Percentiles rank a stretch among this genome's conserved stretches.
Conservation (phyloP, 2,329 filamentous ascomycete species). For the Davidsoniella virescens region DNA sequence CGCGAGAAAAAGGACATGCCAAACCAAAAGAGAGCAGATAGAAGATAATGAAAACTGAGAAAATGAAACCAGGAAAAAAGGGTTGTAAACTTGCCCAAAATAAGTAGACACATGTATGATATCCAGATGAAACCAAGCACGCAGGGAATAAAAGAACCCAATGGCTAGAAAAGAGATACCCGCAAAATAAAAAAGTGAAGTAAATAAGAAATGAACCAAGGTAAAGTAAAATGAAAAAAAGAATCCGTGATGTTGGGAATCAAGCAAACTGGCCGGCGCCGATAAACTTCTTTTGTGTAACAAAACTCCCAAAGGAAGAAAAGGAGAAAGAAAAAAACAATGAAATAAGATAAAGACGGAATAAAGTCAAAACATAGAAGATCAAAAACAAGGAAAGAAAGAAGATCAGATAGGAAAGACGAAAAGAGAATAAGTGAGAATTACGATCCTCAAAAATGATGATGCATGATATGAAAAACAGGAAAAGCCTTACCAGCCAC, state of each 20-base stretch:
- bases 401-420: not conserved
- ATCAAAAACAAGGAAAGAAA: not conserved
- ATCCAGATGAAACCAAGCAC: not conserved
- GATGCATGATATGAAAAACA: not conserved
- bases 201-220: conserved; percentile 1
- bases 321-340: not conserved
- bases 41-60: not conserved
- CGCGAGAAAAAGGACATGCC: not conserved
- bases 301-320: not conserved
- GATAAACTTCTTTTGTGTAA: no score
- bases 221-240: conserved; percentile 7
- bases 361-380: no score
- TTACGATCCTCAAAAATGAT: not conserved
- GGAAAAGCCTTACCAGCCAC: not conserved
- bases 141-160: not conserved
- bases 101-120: not conserved
- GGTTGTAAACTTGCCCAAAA: no score
- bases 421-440: not conserved
- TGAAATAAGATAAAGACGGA: no score
- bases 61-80: no score
- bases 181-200: not conserved
- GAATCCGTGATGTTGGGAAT: not conserved
- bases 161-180: not conserved
- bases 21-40: not conserved
- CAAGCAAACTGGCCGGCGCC: not conserved